Conservation (phyloP, 345 rosid genomes). For the Euphorbia peplus region DNA sequence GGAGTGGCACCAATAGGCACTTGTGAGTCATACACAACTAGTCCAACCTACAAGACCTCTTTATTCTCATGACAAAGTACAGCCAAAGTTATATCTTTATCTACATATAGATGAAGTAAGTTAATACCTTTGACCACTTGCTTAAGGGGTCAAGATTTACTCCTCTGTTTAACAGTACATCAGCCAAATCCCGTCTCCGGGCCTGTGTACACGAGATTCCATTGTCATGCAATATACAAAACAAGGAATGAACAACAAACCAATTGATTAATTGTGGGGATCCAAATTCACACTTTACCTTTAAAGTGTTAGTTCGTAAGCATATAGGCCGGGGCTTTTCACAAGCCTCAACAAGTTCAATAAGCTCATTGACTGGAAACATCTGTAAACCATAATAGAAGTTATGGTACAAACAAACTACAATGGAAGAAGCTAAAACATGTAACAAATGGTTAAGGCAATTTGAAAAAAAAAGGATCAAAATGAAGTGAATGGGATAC, state of each 20-base stretch:
- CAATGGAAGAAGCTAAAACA: background rate
- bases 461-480: no score
- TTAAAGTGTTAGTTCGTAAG: slow-evolving; percentile 81
- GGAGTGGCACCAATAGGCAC: slow-evolving; percentile 97
- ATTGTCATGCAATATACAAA: background rate
- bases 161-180: slow-evolving; percentile 77
- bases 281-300: slow-evolving; percentile 22
- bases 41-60: slow-evolving; percentile 61
- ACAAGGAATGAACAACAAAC: background rate
- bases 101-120: background rate
- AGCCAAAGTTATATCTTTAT: background rate
- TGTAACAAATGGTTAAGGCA: background rate
- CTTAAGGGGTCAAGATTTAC: slow-evolving; percentile 89
- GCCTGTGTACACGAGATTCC: background rate
- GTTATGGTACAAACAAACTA: slow-evolving; percentile 1
- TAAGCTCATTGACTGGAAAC: slow-evolving; percentile 90
- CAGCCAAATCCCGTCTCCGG: background rate
- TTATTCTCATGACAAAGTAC: background rate
- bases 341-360: slow-evolving; percentile 89
- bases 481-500: slow-evolving; percentile 31
- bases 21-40: slow-evolving; percentile 89
- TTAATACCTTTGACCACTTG: slow-evolving; percentile 92
- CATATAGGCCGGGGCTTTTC: slow-evolving; percentile 91
- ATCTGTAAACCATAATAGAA: slow-evolving; percentile 46
- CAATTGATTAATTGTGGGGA: no score